Conservation (phyloP, 371 early-diverging fungal species). For the Mortierella sp. region DNA sequence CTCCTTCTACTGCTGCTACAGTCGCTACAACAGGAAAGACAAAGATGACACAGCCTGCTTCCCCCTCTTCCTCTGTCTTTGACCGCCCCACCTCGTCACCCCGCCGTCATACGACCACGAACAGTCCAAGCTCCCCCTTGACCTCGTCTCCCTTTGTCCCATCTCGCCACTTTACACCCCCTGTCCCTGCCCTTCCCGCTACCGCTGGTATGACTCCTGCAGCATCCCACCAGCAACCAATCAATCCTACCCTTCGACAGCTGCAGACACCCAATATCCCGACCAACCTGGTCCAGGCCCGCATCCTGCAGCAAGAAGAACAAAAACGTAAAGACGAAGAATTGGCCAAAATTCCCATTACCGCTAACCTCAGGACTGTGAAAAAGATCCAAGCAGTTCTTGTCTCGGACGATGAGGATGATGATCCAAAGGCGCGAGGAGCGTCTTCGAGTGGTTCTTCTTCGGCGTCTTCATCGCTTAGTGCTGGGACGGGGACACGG, state of each 20-base stretch:
- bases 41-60: constrained; percentile 9
- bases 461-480: constrained; percentile 8
- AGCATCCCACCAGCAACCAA: constrained; percentile 18
- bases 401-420: constrained; percentile 36
- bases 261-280: constrained; percentile 56
- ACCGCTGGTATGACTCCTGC: neutral
- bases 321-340: constrained; percentile 44
- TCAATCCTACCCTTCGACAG: constrained; percentile 49
- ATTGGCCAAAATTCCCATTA: constrained; percentile 57
- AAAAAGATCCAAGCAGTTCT: constrained; percentile 57
- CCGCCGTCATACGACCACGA: constrained; percentile 54
- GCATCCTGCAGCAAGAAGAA: constrained; percentile 54
- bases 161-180: constrained; percentile 2
- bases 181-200: constrained; percentile 18
- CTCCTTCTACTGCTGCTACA: neutral
- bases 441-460: constrained; percentile 4
- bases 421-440: neutral
- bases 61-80: constrained; percentile 7
- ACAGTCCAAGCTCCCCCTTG: constrained; percentile 15
- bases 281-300: constrained; percentile 48
- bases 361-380: constrained; percentile 53
- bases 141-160: constrained; percentile 10
- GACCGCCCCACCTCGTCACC: constrained; percentile 25
- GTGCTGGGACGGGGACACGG: neutral
- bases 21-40: constrained; percentile 12